Percentiles rank a stretch among this genome's conserved stretches.
phyloP scores from a whole-genome alignment of 768 basidiomycete species.

The Pisolithus sp. region DNA sequence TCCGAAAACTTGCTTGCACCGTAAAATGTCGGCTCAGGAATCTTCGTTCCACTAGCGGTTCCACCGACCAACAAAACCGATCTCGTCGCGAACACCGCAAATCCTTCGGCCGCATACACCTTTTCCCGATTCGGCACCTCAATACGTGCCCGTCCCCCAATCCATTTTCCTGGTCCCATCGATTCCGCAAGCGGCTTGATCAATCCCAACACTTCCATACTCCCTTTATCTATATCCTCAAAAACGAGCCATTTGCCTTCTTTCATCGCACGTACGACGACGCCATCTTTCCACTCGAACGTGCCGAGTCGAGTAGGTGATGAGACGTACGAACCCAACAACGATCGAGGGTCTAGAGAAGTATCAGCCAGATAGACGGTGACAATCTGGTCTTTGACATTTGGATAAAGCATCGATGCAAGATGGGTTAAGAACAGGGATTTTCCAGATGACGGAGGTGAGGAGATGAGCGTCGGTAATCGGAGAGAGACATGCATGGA shows the following conservation, averaged over 20 bases:
- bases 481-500: conserved; percentile 60
- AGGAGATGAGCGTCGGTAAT: conserved; percentile 76
- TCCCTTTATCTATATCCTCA: conserved; percentile 87
- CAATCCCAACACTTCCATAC: conserved; percentile 82
- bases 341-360: conserved; percentile 86
- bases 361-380: conserved; percentile 91
- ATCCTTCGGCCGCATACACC: conserved; percentile 71
- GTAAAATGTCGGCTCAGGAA: conserved; percentile 65
- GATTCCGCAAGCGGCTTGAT: conserved; percentile 82
- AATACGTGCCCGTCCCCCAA: conserved; percentile 64
- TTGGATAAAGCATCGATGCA: conserved; percentile 57
- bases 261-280: conserved; percentile 81
- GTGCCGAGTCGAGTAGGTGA: conserved; percentile 76
- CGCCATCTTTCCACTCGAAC: conserved; percentile 96
- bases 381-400: conserved; percentile 60
- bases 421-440: conserved; percentile 74
- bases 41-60: conserved; percentile 26
- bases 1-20: conserved; percentile 83
- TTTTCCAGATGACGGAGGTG: conserved; percentile 86
- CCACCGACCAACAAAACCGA: conserved; percentile 46
- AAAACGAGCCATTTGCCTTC: conserved; percentile 92
- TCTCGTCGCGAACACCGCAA: conserved; percentile 86
- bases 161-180: conserved; percentile 58
- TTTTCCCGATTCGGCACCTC: conserved; percentile 69
- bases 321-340: conserved; percentile 90